phyloP scores from a whole-genome alignment of 2,329 filamentous ascomycete genomes.

The Alternaria viburni region DNA sequence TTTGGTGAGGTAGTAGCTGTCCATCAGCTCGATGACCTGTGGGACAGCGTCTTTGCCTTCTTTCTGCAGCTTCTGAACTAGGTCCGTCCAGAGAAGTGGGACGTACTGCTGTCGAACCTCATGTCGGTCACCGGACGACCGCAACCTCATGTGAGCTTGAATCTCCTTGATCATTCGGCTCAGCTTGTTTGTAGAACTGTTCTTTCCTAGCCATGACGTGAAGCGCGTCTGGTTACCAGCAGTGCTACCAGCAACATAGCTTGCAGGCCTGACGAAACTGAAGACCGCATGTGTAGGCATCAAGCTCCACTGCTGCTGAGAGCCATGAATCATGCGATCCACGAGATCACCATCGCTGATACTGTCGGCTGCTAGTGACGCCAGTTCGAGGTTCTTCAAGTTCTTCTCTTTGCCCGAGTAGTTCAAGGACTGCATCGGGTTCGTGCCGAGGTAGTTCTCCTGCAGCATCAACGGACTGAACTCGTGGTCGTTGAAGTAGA shows the following conservation, averaged over 20 bases:
- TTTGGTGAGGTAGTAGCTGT: slow-evolving; percentile 91
- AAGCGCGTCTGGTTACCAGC: slow-evolving; percentile 71
- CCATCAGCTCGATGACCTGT: slow-evolving; percentile 92
- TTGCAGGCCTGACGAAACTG: slow-evolving; percentile 90
- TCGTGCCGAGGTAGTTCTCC: slow-evolving; percentile 92
- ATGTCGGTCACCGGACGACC: slow-evolving; percentile 86
- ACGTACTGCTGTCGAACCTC: slow-evolving; percentile 95
- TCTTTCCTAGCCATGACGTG: slow-evolving; percentile 92
- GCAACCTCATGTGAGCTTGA: slow-evolving; percentile 94
- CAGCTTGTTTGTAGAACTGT: slow-evolving; percentile 79
- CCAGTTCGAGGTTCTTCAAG: slow-evolving; percentile 83
- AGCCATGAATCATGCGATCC: slow-evolving; percentile 97
- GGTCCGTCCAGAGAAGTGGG: slow-evolving; percentile 82
- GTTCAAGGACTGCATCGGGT: slow-evolving; percentile 69
- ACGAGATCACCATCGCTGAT: slow-evolving; percentile 97
- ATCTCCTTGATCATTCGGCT: slow-evolving; percentile 88
- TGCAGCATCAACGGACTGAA: slow-evolving; percentile 98
- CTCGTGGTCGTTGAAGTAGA: slow-evolving; percentile 99
- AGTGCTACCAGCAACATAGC: slow-evolving; percentile 82
- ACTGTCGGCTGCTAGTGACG: slow-evolving; percentile 87
- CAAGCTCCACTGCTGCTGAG: slow-evolving; percentile 96
- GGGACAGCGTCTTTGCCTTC: slow-evolving; percentile 84
- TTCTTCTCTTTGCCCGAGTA: slow-evolving; percentile 72
- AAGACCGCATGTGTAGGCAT: slow-evolving; percentile 98
- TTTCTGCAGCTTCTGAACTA: slow-evolving; percentile 74